A percentile compares a stretch with the other conserved stretches of the same genome.
Conservation (phyloP, 2,329 filamentous ascomycete genomes). For the Thelonectria olida region DNA sequence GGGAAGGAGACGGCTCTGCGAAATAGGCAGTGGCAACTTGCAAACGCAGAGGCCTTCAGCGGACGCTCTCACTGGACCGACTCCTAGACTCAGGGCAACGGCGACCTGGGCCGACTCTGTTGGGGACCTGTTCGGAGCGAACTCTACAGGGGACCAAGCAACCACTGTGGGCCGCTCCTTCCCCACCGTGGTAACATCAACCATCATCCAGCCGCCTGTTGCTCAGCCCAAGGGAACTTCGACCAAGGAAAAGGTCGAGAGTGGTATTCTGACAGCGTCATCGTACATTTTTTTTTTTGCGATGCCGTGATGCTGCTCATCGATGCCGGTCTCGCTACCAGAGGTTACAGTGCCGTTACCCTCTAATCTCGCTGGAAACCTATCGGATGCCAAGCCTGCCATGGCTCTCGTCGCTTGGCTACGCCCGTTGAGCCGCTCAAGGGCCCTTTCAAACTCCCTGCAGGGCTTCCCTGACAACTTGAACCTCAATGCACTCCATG, state of each 20-base stretch:
- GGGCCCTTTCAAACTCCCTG: background rate
- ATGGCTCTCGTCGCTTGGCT: background rate
- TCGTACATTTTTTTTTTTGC: background rate
- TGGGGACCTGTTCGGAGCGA: background rate
- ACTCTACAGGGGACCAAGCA: background rate
- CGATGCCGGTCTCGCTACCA: background rate
- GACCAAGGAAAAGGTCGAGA: background rate
- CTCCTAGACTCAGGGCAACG: background rate
- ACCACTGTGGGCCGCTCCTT: background rate
- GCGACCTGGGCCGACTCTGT: background rate
- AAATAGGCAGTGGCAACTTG: background rate
- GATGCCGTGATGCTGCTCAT: background rate
- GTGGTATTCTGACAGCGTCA: constrained; percentile 9
- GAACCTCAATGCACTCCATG: constrained; percentile 5
- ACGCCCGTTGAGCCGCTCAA: constrained; percentile 6
- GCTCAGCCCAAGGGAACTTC: background rate
- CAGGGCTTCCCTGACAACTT: background rate
- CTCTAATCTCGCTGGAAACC: background rate
- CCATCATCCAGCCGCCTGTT: background rate
- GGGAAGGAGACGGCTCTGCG: background rate
- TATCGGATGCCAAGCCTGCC: background rate
- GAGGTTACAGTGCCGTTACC: background rate
- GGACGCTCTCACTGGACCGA: background rate
- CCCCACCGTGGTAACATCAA: background rate
- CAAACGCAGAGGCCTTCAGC: background rate